These are phyloP conservation scores for Russula lepida DNA, from an alignment of 768 basidiomycete genomes.

Conservation along the genomic window DNA sequence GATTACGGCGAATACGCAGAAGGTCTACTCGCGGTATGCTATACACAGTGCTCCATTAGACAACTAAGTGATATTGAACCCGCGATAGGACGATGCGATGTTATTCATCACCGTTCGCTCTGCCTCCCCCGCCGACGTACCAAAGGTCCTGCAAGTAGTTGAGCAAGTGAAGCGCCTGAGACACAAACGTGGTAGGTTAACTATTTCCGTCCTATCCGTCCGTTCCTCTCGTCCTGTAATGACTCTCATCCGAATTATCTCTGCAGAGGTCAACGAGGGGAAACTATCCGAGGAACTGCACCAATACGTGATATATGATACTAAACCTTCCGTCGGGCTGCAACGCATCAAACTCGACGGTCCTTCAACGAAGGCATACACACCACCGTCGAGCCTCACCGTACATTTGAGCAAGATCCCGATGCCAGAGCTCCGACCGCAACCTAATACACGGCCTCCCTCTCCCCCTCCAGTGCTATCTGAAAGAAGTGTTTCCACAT, in stretches of 20 bases:
- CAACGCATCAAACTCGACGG: slow-evolving; percentile 59
- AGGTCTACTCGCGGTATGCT: slow-evolving; percentile 49
- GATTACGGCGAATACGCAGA: slow-evolving; percentile 68
- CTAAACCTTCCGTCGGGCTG: slow-evolving; percentile 34
- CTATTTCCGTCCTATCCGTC: too few relatives aligned
- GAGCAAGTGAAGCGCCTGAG: slow-evolving; percentile 72
- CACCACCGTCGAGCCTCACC: slow-evolving; percentile 57
- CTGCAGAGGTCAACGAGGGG: slow-evolving; percentile 26
- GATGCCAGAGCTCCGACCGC: slow-evolving; percentile 75
- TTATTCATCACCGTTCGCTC: slow-evolving; percentile 70
- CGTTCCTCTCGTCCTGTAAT: too few relatives aligned
- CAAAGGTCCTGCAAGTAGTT: slow-evolving; percentile 73
- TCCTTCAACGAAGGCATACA: slow-evolving; percentile 37
- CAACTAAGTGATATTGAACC: neutral
- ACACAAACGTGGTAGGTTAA: slow-evolving; percentile 53
- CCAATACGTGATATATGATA: slow-evolving; percentile 72
- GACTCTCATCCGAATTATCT: neutral
- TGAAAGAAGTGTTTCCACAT: neutral
- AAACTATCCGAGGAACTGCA: slow-evolving; percentile 49
- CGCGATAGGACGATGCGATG: slow-evolving; percentile 63
- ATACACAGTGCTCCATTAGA: too few relatives aligned
- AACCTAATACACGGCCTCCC: slow-evolving; percentile 27
- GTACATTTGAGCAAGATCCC: slow-evolving; percentile 81
- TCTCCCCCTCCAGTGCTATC: neutral
- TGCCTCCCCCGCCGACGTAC: slow-evolving; percentile 50